phyloP scores from a whole-genome alignment of 495 filamentous ascomycete species.

The Penicillium manginii region DNA sequence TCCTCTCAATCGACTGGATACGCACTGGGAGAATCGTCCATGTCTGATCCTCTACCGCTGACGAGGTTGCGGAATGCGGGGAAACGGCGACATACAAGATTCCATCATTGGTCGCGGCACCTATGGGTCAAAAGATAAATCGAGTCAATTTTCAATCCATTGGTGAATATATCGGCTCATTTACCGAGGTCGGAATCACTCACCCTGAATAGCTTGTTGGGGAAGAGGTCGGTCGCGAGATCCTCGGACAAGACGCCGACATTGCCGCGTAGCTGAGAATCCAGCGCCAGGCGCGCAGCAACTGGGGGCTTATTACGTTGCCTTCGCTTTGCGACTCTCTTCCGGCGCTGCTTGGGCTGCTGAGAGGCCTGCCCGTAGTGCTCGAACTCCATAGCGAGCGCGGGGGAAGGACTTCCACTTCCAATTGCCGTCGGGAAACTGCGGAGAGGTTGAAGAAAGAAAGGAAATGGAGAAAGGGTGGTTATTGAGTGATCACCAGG shows the following conservation, averaged over 20 bases:
- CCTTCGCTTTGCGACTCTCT: conserved; percentile 40
- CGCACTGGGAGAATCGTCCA: conserved; percentile 88
- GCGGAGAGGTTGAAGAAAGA: conserved; percentile 3
- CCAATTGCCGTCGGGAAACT: conserved; percentile 33
- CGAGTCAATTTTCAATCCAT: background rate
- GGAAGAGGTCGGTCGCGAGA: conserved; percentile 81
- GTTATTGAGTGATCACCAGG: background rate
- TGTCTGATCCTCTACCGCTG: conserved; percentile 60
- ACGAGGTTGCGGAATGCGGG: conserved; percentile 70
- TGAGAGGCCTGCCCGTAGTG: conserved; percentile 41
- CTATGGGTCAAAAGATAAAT: conserved; percentile 4
- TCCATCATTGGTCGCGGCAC: conserved; percentile 29
- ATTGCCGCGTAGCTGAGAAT: conserved; percentile 85
- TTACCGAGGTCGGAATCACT: conserved; percentile 17
- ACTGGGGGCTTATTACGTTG: conserved; percentile 59
- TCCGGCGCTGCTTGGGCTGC: conserved; percentile 46
- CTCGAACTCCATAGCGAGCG: conserved; percentile 42
- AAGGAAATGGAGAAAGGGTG: background rate
- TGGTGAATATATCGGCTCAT: background rate
- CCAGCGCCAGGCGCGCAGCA: conserved; percentile 67
- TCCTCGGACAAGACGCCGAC: conserved; percentile 86
- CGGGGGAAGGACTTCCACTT: conserved; percentile 15
- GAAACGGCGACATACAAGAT: conserved; percentile 75
- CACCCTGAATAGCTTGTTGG: conserved; percentile 45
- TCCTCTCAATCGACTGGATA: conserved; percentile 67